Evolutionary conservation across 2,329 filamentous ascomycete genomes (phyloP), one percentile per base, ranked within the genome.

Genomic region (Mariannaea elegans): DNA sequence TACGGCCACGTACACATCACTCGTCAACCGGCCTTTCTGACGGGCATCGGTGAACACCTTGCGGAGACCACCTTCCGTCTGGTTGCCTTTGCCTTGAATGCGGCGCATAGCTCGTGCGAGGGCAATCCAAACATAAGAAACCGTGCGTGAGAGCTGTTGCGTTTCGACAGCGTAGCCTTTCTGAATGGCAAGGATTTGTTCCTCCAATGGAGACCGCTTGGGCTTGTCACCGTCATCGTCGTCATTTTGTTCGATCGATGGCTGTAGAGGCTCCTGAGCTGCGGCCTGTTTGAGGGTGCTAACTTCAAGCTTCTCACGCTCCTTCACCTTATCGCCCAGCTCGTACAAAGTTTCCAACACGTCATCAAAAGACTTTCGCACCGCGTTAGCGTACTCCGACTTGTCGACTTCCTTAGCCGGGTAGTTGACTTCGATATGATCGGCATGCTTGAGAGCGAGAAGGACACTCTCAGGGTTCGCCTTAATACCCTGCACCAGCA

Each of bases 401-500:
- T 93, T 86, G 63, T 93, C 90, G 14, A 86, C 88, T 71, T 97
- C 94, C 56, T 93, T 91, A 24, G 87, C 87, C 4, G 91, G 85
- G 21, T 91, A 89, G 4, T 88, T 91, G 13, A 88, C 84, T 76
- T 99, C 95, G 56, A 97, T 84, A 45, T 92, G 88, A 74, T 98
- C 94, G 5, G 92, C 94, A 69, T 92, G 90, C 76, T 93, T 96
- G 72, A 99, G 90, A 0, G 94, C 91, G 32, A 99, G 82, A 55
- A 99, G 80, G 57, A 94, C 93, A 71, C 93, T 97, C 77, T 99
- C 95, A 0, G 95, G 94, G 73, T 98, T 99, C 2, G 94, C 94
- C 24, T 87, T 84, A 57, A 96, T 90, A 31, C 95, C 95, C 63
- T 95, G 88, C 19, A 87, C 83, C 21, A 99, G 81, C 69, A 98